Percentiles rank a stretch among this genome's conserved stretches.
phyloP scores from a whole-genome alignment of 2,329 filamentous ascomycete genomes.

The Mycocentrospora acerina region DNA sequence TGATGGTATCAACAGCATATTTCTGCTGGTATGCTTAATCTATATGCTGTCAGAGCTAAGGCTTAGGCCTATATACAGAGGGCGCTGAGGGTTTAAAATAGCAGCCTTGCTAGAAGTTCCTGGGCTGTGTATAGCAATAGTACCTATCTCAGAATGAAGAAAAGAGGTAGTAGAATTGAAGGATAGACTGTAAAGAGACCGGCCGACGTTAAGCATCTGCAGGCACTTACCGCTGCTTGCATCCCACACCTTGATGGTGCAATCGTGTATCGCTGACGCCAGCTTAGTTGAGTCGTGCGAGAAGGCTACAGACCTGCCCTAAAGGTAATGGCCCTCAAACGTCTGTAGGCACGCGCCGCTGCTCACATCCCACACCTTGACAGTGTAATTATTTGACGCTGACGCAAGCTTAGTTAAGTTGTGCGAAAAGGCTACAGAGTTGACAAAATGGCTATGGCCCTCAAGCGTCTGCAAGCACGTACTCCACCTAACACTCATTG shows the following conservation, averaged over 20 bases:
- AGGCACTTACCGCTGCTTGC: background rate
- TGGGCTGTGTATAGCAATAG: too few relatives aligned
- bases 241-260: background rate
- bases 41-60: too few relatives aligned
- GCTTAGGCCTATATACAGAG: too few relatives aligned
- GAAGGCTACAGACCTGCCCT: constrained; percentile 14
- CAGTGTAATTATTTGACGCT: too few relatives aligned
- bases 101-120: too few relatives aligned
- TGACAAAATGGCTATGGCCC: constrained; percentile 6
- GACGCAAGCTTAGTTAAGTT: background rate
- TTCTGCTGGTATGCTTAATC: too few relatives aligned
- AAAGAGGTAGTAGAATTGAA: too few relatives aligned
- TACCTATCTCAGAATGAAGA: too few relatives aligned
- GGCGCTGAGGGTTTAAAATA: too few relatives aligned
- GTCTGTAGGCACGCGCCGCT: constrained; percentile 14
- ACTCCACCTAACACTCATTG: constrained; percentile 7
- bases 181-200: too few relatives aligned
- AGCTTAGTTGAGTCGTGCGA: constrained; percentile 6
- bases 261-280: background rate
- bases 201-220: constrained; percentile 1
- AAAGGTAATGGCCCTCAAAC: background rate
- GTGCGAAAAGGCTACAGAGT: constrained; percentile 4
- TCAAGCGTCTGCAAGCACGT: constrained; percentile 8
- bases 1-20: too few relatives aligned
- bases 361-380: background rate